Percentiles rank a stretch among this genome's conserved stretches.
Evolutionary conservation across 192 early-diverging fungal genomes (phyloP).

Genomic region (Mortierella alpina): DNA sequence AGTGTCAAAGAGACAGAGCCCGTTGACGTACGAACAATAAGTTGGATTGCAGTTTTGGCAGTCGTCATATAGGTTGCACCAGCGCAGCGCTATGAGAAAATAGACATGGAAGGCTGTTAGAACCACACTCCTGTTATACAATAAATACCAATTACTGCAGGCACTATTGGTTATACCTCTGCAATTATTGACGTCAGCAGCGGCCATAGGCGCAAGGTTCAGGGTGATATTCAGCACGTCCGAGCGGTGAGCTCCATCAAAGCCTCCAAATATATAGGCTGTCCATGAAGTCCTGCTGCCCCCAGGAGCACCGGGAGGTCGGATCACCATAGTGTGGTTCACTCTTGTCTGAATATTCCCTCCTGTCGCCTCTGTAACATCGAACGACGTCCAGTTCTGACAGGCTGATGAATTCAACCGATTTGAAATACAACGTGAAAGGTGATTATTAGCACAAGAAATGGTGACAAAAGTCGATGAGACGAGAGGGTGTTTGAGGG

Average conservation of each 20-base stretch:
- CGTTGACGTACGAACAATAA: constrained; percentile 50
- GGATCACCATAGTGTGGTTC: constrained; percentile 48
- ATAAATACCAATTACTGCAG: background rate
- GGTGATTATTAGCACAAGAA: no score
- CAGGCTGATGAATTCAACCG: constrained; percentile 18
- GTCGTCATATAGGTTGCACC: constrained; percentile 52
- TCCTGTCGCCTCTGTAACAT: background rate
- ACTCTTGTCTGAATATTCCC: constrained; percentile 6
- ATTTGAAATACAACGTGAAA: no score
- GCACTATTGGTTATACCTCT: constrained; percentile 22
- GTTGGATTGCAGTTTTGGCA: constrained; percentile 39
- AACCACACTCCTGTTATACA: background rate
- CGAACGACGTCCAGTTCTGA: constrained; percentile 28
- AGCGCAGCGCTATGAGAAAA: constrained; percentile 34
- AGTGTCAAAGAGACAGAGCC: constrained; percentile 53
- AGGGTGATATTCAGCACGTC: constrained; percentile 32
- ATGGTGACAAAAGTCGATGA: background rate
- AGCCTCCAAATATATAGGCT: constrained; percentile 46
- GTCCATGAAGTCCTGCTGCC: constrained; percentile 41
- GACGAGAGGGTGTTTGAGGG: background rate
- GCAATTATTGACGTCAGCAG: constrained; percentile 27
- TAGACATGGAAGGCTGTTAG: background rate
- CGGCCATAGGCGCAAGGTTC: background rate
- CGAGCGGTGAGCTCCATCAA: constrained; percentile 26
- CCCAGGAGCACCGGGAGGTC: constrained; percentile 41